Conservation (phyloP, 129 eudicot species). For the Oenanthe sinensis region DNA sequence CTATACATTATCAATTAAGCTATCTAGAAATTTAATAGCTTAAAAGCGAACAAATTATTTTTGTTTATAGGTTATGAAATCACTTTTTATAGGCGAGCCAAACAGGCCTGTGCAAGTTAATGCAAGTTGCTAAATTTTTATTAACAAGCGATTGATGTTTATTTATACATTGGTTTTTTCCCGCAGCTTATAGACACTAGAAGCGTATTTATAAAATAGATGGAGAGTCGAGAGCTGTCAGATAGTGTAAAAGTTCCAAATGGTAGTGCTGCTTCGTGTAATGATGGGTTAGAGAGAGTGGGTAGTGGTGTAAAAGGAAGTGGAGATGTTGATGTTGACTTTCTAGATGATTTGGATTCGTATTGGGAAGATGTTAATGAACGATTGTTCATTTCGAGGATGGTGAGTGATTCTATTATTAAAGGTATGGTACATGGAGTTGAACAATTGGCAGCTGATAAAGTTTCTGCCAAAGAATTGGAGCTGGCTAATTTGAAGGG, state of each 20-base stretch:
- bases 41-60: too few relatives aligned
- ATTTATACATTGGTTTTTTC: background rate
- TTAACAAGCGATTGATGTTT: background rate
- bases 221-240: constrained; percentile 54
- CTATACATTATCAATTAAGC: too few relatives aligned
- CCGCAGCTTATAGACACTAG: background rate
- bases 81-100: too few relatives aligned
- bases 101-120: too few relatives aligned
- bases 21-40: too few relatives aligned
- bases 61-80: too few relatives aligned
- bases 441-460: constrained; percentile 62
- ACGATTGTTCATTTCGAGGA: constrained; percentile 50
- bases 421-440: constrained; percentile 79
- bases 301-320: constrained; percentile 22
- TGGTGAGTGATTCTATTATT: constrained; percentile 74
- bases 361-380: constrained; percentile 62
- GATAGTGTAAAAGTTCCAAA: constrained; percentile 20
- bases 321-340: constrained; percentile 29
- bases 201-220: constrained; percentile 7
- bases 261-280: background rate
- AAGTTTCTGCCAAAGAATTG: constrained; percentile 48
- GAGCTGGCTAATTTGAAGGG: constrained; percentile 48
- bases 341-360: constrained; percentile 60
- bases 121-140: background rate
- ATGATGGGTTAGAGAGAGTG: constrained; percentile 20